These are phyloP conservation scores for Fomitopsis schrenkii DNA, from an alignment of 1,284 basidiomycete species.

Conservation along the genomic window DNA sequence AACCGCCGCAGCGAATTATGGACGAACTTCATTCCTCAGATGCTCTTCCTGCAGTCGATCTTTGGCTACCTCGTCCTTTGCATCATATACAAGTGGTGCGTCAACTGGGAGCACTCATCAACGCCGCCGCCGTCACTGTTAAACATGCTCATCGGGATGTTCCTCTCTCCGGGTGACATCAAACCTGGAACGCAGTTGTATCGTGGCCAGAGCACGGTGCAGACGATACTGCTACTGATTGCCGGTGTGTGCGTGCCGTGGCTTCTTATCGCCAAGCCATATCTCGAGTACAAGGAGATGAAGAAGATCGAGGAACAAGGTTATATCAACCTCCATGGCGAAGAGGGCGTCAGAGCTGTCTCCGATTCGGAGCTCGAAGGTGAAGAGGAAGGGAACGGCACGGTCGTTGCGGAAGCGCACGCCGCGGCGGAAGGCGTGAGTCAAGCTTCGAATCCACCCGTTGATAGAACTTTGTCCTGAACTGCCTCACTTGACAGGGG, in stretches of 20 bases:
- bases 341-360: conserved; percentile 39
- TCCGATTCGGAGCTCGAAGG: conserved; percentile 65
- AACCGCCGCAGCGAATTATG: conserved; percentile 84
- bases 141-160: conserved; percentile 96
- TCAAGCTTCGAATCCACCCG: conserved; percentile 12
- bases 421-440: conserved; percentile 62
- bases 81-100: conserved; percentile 96
- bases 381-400: conserved; percentile 85
- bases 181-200: conserved; percentile 75
- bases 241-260: conserved; percentile 93
- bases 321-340: conserved; percentile 69
- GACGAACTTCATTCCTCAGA: conserved; percentile 94
- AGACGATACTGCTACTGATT: conserved; percentile 76
- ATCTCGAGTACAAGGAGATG: conserved; percentile 89
- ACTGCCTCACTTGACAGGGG: conserved; percentile 41
- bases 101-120: conserved; percentile 81
- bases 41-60: conserved; percentile 96
- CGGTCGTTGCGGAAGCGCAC: conserved; percentile 64
- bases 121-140: conserved; percentile 85
- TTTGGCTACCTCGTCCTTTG: conserved; percentile 96
- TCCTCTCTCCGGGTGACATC: conserved; percentile 82
- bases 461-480: conserved; percentile 7
- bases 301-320: conserved; percentile 82
- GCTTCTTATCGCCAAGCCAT: conserved; percentile 95
- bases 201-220: conserved; percentile 84